phyloP scores from a whole-genome alignment of 2,329 filamentous ascomycete species.

The Colletotrichum melonis region DNA sequence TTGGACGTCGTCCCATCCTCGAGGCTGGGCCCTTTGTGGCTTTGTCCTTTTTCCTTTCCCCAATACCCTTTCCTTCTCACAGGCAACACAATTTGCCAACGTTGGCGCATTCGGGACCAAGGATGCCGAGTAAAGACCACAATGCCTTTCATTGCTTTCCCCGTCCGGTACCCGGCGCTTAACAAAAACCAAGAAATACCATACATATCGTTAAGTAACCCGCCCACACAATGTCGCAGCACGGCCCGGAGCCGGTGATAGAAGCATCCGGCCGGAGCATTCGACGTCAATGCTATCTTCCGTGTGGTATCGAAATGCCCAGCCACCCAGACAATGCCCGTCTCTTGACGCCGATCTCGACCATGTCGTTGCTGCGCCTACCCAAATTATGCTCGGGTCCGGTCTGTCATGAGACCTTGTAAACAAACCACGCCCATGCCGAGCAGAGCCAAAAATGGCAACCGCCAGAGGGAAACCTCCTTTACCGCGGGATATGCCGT shows the following conservation, averaged over 20 bases:
- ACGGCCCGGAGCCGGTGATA: slow-evolving; percentile 28
- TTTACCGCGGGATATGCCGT: not conserved
- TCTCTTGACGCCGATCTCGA: slow-evolving; percentile 53
- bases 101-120: not conserved
- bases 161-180: slow-evolving; percentile 8
- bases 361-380: slow-evolving; percentile 62
- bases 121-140: slow-evolving; percentile 12
- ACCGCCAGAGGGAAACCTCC: not conserved
- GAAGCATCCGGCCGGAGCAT: slow-evolving; percentile 28
- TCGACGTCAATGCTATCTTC: slow-evolving; percentile 34
- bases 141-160: slow-evolving; percentile 29
- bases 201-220: slow-evolving; percentile 34
- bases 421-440: slow-evolving; percentile 10
- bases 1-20: slow-evolving; percentile 13
- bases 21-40: slow-evolving; percentile 1
- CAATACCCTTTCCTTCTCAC: not conserved
- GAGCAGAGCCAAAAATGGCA: not conserved
- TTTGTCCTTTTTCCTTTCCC: too few relatives aligned
- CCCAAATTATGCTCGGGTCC: slow-evolving; percentile 55
- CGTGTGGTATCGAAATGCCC: slow-evolving; percentile 37
- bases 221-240: slow-evolving; percentile 29
- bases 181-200: slow-evolving; percentile 18
- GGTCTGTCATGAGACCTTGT: slow-evolving; percentile 28
- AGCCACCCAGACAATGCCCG: slow-evolving; percentile 35
- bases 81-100: not conserved